Conservation (phyloP, 2,329 filamentous ascomycete genomes). For the Dissoconium aciculare region DNA sequence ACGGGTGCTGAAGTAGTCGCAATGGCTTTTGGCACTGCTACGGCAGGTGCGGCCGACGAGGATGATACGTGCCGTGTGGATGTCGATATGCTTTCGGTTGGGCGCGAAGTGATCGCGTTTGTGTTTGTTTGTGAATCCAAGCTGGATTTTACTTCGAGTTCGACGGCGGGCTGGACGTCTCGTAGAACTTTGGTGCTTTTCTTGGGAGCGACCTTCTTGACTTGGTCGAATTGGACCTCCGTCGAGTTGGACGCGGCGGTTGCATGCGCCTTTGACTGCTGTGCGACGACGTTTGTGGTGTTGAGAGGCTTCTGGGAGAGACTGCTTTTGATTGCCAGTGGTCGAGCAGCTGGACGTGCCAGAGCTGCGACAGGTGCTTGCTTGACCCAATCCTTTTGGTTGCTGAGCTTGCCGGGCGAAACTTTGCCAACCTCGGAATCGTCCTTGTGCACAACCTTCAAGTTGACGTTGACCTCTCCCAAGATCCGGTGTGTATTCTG, state of each 20-base stretch:
- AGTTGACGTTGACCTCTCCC: conserved; percentile 20
- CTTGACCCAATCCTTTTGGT: conserved; percentile 27
- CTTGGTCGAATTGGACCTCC: conserved; percentile 7
- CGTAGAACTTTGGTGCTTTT: conserved; percentile 23
- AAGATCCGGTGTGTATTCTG: conserved; percentile 47
- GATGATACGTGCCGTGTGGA: background rate
- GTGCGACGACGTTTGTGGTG: background rate
- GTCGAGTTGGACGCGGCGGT: conserved; percentile 16
- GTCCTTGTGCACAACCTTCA: conserved; percentile 34
- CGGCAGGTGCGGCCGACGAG: background rate
- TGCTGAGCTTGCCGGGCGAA: conserved; percentile 23
- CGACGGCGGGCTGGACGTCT: conserved; percentile 8
- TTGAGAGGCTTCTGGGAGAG: conserved; percentile 18
- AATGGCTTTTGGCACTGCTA: background rate
- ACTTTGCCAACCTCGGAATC: conserved; percentile 41
- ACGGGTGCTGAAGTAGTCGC: background rate
- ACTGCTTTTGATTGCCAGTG: conserved; percentile 26
- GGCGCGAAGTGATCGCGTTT: too few relatives aligned
- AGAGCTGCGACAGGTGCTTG: conserved; percentile 29
- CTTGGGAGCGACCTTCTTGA: conserved; percentile 19
- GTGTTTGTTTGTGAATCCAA: background rate
- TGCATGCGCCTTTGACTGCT: conserved; percentile 21
- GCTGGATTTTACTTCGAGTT: background rate
- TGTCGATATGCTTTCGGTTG: background rate
- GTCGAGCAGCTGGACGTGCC: conserved; percentile 47